Percentiles rank a stretch among this genome's conserved stretches.
Evolutionary conservation across 164 flowering plant species (phyloP).

Genomic region (Umbellularia californica): DNA sequence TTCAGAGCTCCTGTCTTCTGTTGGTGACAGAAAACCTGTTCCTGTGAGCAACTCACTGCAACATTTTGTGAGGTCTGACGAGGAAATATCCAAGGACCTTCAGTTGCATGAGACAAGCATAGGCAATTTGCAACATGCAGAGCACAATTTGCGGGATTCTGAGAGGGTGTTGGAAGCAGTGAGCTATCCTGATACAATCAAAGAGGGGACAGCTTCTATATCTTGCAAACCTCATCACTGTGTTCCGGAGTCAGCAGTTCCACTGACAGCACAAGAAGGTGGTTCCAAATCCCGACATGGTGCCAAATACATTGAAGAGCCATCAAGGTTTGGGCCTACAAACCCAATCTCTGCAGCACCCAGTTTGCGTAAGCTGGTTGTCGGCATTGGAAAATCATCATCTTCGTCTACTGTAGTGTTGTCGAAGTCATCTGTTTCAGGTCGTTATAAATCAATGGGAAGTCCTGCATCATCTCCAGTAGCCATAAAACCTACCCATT

Average conservation of each 20-base stretch:
- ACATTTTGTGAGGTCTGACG: conserved; percentile 15
- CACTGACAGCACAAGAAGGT: conserved; percentile 24
- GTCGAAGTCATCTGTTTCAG: conserved; percentile 36
- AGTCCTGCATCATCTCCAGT: conserved; percentile 14
- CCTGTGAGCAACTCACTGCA: conserved; percentile 8
- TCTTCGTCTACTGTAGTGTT: conserved; percentile 24
- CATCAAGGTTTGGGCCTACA: conserved; percentile 21
- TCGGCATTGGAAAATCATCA: conserved; percentile 43
- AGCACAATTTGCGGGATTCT: conserved; percentile 25
- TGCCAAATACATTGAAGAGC: conserved; percentile 30
- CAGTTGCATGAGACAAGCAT: conserved; percentile 15
- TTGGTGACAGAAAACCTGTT: conserved; percentile 31
- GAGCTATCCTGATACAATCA: conserved; percentile 18
- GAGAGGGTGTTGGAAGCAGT: conserved; percentile 27
- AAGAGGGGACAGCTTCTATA: conserved; percentile 17
- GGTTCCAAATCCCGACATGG: conserved; percentile 35
- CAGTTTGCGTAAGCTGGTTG: conserved; percentile 37
- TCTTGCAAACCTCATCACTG: conserved; percentile 21
- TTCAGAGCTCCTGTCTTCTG: conserved; percentile 16
- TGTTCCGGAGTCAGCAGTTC: conserved; percentile 24
- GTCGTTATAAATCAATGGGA: conserved; percentile 18
- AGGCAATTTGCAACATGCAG: conserved; percentile 20
- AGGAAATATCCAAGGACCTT: conserved; percentile 24
- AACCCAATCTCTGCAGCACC: conserved; percentile 18
- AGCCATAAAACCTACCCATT: conserved; percentile 25